These are phyloP conservation scores for Mucor indicus DNA, from an alignment of 371 early-diverging fungal species.

Conservation along the genomic window DNA sequence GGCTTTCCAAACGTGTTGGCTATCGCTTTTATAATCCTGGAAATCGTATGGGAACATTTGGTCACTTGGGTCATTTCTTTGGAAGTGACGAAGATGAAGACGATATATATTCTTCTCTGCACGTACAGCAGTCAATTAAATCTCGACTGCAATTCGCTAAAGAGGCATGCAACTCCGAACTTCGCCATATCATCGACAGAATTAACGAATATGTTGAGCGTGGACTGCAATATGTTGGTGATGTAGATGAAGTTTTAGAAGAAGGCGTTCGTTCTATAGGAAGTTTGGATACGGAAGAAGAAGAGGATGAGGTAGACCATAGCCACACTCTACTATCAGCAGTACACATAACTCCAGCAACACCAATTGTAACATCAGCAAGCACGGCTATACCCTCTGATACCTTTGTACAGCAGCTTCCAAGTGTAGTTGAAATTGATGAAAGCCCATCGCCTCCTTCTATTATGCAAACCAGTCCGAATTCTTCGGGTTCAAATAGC, in stretches of 20 bases:
- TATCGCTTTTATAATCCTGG: constrained; percentile 21
- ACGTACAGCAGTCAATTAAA: constrained; percentile 36
- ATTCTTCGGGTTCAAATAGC: constrained; percentile 3
- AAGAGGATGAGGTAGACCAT: constrained; percentile 6
- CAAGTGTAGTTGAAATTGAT: constrained; percentile 17
- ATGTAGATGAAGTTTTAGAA: constrained; percentile 30
- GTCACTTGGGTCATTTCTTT: constrained; percentile 21
- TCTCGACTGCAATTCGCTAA: constrained; percentile 42
- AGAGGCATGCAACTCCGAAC: constrained; percentile 41
- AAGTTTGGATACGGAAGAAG: constrained; percentile 22
- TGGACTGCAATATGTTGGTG: constrained; percentile 60
- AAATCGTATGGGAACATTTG: constrained; percentile 30
- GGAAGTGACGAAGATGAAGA: constrained; percentile 4
- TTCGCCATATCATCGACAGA: constrained; percentile 65
- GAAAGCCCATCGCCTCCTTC: constrained; percentile 4
- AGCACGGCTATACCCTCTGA: not conserved
- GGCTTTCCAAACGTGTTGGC: constrained; percentile 22
- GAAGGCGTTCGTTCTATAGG: constrained; percentile 17
- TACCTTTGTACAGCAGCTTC: not conserved
- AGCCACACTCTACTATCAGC: not conserved
- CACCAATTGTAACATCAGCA: not conserved
- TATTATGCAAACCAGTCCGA: not conserved
- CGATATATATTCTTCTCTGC: constrained; percentile 4
- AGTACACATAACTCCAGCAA: not conserved
- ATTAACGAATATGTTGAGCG: constrained; percentile 71